Evolutionary conservation across 1,139 yeast species (phyloP).

Genomic region (Lodderomyces orthopsilosis): DNA sequence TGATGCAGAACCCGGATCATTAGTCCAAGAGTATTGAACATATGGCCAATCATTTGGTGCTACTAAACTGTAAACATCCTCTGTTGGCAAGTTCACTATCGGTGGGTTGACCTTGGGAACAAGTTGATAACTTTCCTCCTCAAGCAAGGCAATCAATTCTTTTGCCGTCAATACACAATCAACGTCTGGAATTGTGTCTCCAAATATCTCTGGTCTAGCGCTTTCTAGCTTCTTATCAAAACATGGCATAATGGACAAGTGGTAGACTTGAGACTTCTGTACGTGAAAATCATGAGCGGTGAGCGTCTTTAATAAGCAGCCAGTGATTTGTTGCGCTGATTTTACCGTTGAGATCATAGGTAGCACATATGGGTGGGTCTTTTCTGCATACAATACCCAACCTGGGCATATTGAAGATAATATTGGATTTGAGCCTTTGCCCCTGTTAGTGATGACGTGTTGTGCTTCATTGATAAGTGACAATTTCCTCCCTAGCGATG

Average conservation of each 20-base stretch:
- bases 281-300: constrained; percentile 39
- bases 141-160: constrained; percentile 72
- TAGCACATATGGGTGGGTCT: constrained; percentile 84
- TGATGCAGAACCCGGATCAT: constrained; percentile 75
- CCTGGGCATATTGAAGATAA: constrained; percentile 87
- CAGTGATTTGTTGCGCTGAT: constrained; percentile 94
- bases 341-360: constrained; percentile 63
- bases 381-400: constrained; percentile 93
- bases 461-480: constrained; percentile 61
- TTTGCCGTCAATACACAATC: constrained; percentile 93
- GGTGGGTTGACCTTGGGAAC: constrained; percentile 15
- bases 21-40: constrained; percentile 60
- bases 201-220: constrained; percentile 67
- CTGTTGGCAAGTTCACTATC: constrained; percentile 5
- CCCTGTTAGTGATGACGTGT: constrained; percentile 32
- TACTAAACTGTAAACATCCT: constrained; percentile 28
- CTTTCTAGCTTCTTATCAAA: constrained; percentile 96
- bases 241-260: constrained; percentile 90
- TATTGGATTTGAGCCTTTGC: constrained; percentile 32
- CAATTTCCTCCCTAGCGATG: constrained; percentile 75
- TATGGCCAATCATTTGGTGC: constrained; percentile 63
- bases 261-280: constrained; percentile 53
- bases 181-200: constrained; percentile 51
- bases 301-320: constrained; percentile 65
- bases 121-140: constrained; percentile 38